Evolutionary conservation across 2,329 filamentous ascomycete species (phyloP), one percentile per base, ranked within the genome.

Genomic region (Arthroderma uncinatum): DNA sequence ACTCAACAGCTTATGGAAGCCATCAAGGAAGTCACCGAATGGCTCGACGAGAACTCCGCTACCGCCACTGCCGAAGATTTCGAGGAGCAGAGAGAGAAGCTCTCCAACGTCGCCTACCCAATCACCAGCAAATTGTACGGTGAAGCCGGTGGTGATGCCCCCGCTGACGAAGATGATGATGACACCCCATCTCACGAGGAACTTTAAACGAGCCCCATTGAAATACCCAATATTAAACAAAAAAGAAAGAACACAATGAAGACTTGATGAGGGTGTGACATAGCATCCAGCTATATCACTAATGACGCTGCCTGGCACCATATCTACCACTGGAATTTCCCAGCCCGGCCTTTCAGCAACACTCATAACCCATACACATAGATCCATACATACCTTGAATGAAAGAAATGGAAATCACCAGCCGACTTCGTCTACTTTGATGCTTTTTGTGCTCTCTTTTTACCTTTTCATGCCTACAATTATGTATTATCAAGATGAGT

Each of bases 21-120:
- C 62, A 84, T 98, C 78, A 97, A 97, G 87, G 93, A 98, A 80
- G 80, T 89, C 62, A 86, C 85, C 67, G 91, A 96, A 74, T 98
- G 93, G 93, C 85, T 98, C 60, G 91, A 96, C 67, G 89, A 95
- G 82, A 94, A 96, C 77, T 88, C 83, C 64, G 83, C 86, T 64
- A 86, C 86, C 55, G 93, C 93, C 63, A 83, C 80, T 65, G 81
- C 89, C 59, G 92, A 96, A 79, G 93, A 97, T 79, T 96, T 97
- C 68, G 91, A 96, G 76, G 93, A 98, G 83, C 92, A 97, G 81
- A 95, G 94, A 82, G 92, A 98, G 87, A 96, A 96, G 83, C 83
- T 98, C 65, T 94, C 88, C 68, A 87, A 87, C 74, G 88, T 96
- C 63, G 93, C 93, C 56, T 96, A 97, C 79, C 93, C 93, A 65